Percentiles rank a stretch among this genome's conserved stretches.
phyloP scores from a whole-genome alignment of 192 early-diverging fungal genomes.

The Coemansia aciculifera region DNA sequence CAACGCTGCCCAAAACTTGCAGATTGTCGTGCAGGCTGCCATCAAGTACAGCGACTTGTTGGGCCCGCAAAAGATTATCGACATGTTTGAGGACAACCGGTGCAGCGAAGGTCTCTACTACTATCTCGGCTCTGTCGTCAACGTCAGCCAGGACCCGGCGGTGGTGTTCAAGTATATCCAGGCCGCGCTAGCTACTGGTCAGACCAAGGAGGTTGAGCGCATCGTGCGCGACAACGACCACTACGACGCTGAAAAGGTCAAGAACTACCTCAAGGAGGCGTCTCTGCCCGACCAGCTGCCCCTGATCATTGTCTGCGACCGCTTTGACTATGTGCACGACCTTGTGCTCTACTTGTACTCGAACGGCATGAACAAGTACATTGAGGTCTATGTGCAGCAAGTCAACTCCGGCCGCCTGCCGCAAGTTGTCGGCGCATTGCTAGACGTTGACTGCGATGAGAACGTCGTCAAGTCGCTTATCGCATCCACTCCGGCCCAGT shows the following conservation, averaged over 20 bases:
- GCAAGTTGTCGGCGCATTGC: slow-evolving; percentile 91
- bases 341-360: slow-evolving; percentile 95
- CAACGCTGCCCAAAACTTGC: slow-evolving; percentile 94
- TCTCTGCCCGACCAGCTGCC: slow-evolving; percentile 95
- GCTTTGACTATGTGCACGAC: slow-evolving; percentile 96
- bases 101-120: slow-evolving; percentile 96
- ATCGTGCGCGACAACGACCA: slow-evolving; percentile 94
- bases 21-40: slow-evolving; percentile 91
- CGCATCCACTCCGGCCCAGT: slow-evolving; percentile 77
- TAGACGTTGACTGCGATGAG: slow-evolving; percentile 99
- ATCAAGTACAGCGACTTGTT: slow-evolving; percentile 98
- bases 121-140: slow-evolving; percentile 95
- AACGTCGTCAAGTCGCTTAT: slow-evolving; percentile 82
- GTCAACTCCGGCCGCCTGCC: slow-evolving; percentile 94
- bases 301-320: slow-evolving; percentile 98
- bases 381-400: slow-evolving; percentile 99
- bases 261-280: slow-evolving; percentile 98
- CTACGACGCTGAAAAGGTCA: slow-evolving; percentile 98
- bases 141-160: slow-evolving; percentile 89
- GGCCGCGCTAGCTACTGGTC: slow-evolving; percentile 87
- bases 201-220: slow-evolving; percentile 96
- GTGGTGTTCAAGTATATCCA: slow-evolving; percentile 99
- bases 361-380: slow-evolving; percentile 90
- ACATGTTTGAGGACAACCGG: slow-evolving; percentile 89
- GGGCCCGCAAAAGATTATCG: slow-evolving; percentile 83